phyloP scores from a whole-genome alignment of 805 yeast species.

The Nakazawaea pomicola region DNA sequence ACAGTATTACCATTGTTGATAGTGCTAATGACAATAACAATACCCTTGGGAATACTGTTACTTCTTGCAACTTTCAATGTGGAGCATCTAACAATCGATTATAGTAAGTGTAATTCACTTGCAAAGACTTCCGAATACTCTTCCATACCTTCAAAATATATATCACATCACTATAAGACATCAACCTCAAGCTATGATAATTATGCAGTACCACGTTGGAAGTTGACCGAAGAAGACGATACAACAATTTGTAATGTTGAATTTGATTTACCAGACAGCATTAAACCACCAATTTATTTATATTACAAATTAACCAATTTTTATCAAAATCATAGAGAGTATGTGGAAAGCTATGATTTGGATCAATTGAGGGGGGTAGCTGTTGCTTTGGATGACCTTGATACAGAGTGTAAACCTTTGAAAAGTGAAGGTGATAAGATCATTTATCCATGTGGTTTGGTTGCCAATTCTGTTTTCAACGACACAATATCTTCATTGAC shows the following conservation, averaged over 20 bases:
- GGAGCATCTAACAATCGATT: conserved; percentile 69
- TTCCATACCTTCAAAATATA: conserved; percentile 56
- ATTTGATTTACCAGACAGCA: conserved; percentile 67
- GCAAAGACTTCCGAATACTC: conserved; percentile 38
- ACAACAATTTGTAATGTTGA: conserved; percentile 54
- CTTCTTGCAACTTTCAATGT: conserved; percentile 74
- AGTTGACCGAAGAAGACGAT: conserved; percentile 28
- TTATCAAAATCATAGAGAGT: conserved; percentile 91
- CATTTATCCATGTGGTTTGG: conserved; percentile 89
- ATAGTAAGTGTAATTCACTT: conserved; percentile 57
- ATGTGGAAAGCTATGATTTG: conserved; percentile 80
- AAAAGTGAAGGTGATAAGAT: conserved; percentile 32
- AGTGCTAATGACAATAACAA: conserved; percentile 69
- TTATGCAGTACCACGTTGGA: conserved; percentile 58
- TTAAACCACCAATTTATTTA: conserved; percentile 66
- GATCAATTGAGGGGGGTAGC: conserved; percentile 78
- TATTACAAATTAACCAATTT: conserved; percentile 88
- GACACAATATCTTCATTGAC: conserved; percentile 68
- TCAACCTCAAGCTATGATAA: conserved; percentile 25
- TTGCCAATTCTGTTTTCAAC: conserved; percentile 89
- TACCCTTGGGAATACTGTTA: conserved; percentile 88
- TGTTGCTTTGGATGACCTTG: conserved; percentile 44
- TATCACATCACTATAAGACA: conserved; percentile 56
- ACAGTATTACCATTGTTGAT: conserved; percentile 84
- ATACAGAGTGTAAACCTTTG: conserved; percentile 51